Conservation (phyloP, 345 rosid species). For the Orychophragmus violaceus region DNA sequence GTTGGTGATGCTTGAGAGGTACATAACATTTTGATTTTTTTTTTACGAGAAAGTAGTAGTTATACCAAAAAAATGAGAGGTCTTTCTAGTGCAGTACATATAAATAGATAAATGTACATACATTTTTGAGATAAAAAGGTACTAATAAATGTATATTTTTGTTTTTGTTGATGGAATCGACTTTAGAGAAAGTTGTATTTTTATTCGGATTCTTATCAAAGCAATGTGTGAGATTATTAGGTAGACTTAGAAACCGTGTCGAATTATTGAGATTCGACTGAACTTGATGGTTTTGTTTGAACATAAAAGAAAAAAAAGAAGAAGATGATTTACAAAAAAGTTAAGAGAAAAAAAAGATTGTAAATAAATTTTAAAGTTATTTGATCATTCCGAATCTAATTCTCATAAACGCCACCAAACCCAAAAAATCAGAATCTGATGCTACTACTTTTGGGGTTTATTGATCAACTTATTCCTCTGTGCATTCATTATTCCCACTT, state of each 20-base stretch:
- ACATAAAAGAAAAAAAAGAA: not conserved
- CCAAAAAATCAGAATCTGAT: slow-evolving; percentile 21
- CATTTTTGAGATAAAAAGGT: no score
- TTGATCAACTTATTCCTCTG: slow-evolving; percentile 24
- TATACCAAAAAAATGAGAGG: no score
- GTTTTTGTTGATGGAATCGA: slow-evolving; percentile 6
- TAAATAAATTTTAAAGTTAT: not conserved
- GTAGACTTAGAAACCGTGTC: slow-evolving; percentile 11
- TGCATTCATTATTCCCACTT: slow-evolving; percentile 10
- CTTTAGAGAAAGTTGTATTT: slow-evolving; percentile 7
- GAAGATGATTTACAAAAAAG: not conserved
- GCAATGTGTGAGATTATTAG: slow-evolving; percentile 16
- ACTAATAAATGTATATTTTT: not conserved
- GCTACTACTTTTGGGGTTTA: not conserved
- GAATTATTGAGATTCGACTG: slow-evolving; percentile 6
- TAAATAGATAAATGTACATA: no score
- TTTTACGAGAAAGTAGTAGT: no score
- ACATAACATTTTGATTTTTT: slow-evolving; percentile 10
- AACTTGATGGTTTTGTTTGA: not conserved
- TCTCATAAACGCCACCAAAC: slow-evolving; percentile 24
- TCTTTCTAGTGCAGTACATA: no score
- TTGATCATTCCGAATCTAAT: slow-evolving; percentile 25
- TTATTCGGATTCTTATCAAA: slow-evolving; percentile 28
- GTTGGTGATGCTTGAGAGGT: slow-evolving; percentile 76
- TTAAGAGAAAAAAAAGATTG: not conserved